Conservation (phyloP, 2,329 filamentous ascomycete species). For the Cryphonectria nitschkei region DNA sequence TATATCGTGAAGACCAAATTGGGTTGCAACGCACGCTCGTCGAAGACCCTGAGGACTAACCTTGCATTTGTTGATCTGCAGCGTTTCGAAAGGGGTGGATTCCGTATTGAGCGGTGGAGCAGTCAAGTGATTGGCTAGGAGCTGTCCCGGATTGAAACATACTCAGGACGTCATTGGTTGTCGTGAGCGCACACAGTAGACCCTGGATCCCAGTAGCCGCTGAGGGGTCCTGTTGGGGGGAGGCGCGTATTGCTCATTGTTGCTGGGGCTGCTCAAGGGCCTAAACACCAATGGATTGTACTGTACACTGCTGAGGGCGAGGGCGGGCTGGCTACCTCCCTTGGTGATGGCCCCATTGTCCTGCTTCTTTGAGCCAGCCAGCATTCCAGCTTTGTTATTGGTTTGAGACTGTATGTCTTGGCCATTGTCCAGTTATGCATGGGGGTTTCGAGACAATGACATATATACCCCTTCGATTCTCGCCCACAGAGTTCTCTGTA, state of each 20-base stretch:
- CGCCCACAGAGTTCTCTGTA: not conserved
- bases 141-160: constrained; percentile 10
- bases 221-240: not conserved
- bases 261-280: not conserved
- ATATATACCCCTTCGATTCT: constrained; percentile 7
- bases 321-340: not conserved
- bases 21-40: not conserved
- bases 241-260: constrained; percentile 18
- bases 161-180: constrained; percentile 17
- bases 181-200: constrained; percentile 7
- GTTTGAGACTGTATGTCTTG: not conserved
- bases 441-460: not conserved
- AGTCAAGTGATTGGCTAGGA: constrained; percentile 14
- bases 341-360: constrained; percentile 6
- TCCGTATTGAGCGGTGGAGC: not conserved
- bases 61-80: not conserved
- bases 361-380: constrained; percentile 17
- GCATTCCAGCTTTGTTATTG: constrained; percentile 3
- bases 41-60: not conserved
- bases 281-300: constrained; percentile 13
- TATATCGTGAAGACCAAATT: not conserved
- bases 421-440: not conserved
- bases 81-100: constrained; percentile 3
- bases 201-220: constrained; percentile 3
- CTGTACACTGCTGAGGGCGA: not conserved